Conservation (phyloP, 1,284 basidiomycete species). For the Leccinum pseudoinsigne region DNA sequence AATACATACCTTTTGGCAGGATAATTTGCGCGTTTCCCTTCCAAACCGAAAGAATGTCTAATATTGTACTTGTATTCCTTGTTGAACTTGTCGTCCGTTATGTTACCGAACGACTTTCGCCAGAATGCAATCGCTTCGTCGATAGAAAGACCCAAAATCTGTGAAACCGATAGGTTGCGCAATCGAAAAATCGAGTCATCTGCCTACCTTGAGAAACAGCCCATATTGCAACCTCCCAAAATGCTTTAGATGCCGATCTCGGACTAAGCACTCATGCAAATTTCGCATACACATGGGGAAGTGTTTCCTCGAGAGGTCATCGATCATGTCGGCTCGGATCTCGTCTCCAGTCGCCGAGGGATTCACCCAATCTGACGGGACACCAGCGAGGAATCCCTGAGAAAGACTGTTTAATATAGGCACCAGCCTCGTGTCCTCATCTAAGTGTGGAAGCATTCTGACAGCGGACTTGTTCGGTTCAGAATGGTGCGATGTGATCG, state of each 20-base stretch:
- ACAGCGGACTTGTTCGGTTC: slow-evolving; percentile 69
- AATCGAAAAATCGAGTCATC: background rate
- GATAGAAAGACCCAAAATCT: slow-evolving; percentile 92
- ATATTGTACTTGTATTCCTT: slow-evolving; percentile 99
- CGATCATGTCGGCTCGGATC: slow-evolving; percentile 93
- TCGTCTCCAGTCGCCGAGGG: slow-evolving; percentile 57
- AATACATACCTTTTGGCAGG: slow-evolving; percentile 78
- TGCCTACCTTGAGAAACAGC: slow-evolving; percentile 87
- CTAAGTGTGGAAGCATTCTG: slow-evolving; percentile 87
- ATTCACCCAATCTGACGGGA: slow-evolving; percentile 78
- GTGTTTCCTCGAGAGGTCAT: slow-evolving; percentile 84
- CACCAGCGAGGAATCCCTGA: slow-evolving; percentile 91
- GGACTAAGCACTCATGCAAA: slow-evolving; percentile 78
- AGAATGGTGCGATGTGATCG: background rate
- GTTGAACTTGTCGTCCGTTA: slow-evolving; percentile 95
- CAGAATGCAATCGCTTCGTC: slow-evolving; percentile 97
- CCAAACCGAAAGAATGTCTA: slow-evolving; percentile 92
- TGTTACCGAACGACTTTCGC: slow-evolving; percentile 81
- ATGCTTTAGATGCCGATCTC: slow-evolving; percentile 90
- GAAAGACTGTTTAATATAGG: slow-evolving; percentile 94
- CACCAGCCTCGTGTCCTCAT: slow-evolving; percentile 91
- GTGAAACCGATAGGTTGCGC: slow-evolving; percentile 2
- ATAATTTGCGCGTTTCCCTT: slow-evolving; percentile 94
- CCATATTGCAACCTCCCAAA: slow-evolving; percentile 92
- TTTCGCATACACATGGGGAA: slow-evolving; percentile 97